A percentile compares a stretch with the other conserved stretches of the same genome.
Evolutionary conservation across 805 yeast genomes (phyloP).

Genomic region (Schwanniomyces vanrijiae): DNA sequence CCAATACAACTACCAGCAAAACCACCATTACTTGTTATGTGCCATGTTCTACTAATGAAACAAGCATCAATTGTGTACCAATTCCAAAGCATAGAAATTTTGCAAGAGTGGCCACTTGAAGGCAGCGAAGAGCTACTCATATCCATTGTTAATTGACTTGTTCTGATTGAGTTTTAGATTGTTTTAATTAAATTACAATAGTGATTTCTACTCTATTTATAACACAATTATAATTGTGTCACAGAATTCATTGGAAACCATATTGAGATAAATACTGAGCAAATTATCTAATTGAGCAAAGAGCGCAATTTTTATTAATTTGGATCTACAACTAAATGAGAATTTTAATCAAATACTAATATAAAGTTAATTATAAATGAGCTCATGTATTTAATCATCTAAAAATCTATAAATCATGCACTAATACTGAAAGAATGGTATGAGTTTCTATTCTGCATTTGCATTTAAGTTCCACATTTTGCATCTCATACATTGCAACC

Average conservation of each 20-base stretch:
- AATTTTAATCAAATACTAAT: too few species aligned
- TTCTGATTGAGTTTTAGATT: too few species aligned
- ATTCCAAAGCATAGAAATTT: slow-evolving; percentile 65
- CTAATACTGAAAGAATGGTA: too few species aligned
- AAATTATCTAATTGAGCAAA: not conserved
- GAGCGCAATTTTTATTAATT: too few species aligned
- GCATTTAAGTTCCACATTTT: too few species aligned
- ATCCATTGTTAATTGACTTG: slow-evolving; percentile 10
- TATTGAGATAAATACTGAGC: not conserved
- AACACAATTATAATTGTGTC: not conserved
- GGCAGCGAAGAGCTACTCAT: slow-evolving; percentile 11
- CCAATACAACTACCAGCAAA: slow-evolving; percentile 78
- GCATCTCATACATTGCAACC: not conserved
- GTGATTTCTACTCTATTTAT: not conserved
- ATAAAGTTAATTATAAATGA: too few species aligned
- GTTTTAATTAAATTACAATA: too few species aligned
- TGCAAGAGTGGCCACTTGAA: slow-evolving; percentile 17
- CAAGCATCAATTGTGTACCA: slow-evolving; percentile 71
- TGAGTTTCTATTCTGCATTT: too few species aligned
- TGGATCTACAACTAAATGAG: too few species aligned
- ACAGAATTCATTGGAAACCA: not conserved
- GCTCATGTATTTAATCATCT: too few species aligned
- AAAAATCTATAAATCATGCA: too few species aligned
- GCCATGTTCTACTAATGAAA: slow-evolving; percentile 66
- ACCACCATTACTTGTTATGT: slow-evolving; percentile 53